Percentiles rank a stretch among this genome's conserved stretches.
Evolutionary conservation across 768 basidiomycete genomes (phyloP).

Genomic region (Kwoniella shandongensis): DNA sequence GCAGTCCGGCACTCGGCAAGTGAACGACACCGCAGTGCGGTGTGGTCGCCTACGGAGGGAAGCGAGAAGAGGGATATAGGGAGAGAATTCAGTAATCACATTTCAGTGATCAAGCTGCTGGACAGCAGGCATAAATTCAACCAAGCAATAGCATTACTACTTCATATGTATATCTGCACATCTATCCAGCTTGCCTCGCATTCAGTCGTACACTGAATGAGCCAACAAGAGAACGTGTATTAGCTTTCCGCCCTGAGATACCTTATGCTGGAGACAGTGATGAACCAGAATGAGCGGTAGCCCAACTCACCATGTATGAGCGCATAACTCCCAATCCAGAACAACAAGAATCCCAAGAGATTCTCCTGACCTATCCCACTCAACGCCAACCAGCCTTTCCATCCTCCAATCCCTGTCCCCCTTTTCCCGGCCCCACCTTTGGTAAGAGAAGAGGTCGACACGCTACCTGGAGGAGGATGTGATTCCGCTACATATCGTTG

Average conservation of each 20-base stretch:
- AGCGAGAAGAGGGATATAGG: too few species aligned
- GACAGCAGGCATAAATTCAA: not conserved
- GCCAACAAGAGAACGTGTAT: not conserved
- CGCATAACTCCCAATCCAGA: constrained; percentile 89
- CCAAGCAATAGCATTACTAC: not conserved
- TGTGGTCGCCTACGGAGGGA: too few species aligned
- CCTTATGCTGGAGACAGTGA: too few species aligned
- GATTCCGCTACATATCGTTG: constrained; percentile 42
- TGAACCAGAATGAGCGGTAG: not conserved
- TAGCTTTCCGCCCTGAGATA: too few species aligned
- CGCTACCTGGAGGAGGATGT: constrained; percentile 6
- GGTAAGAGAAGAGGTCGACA: too few species aligned
- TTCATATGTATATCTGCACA: too few species aligned
- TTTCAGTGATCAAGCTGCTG: not conserved
- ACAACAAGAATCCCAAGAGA: constrained; percentile 81
- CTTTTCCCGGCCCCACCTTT: too few species aligned
- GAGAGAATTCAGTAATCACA: too few species aligned
- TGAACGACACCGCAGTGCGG: too few species aligned
- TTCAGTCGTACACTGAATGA: constrained; percentile 1
- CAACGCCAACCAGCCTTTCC: constrained; percentile 59
- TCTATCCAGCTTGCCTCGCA: not conserved
- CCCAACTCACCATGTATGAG: constrained; percentile 47
- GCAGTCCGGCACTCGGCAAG: too few species aligned
- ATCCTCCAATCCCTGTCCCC: constrained; percentile 39
- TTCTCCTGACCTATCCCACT: constrained; percentile 87